These are phyloP conservation scores for Coemansia sp. DNA, from an alignment of 192 early-diverging fungal species.

Conservation along the genomic window DNA sequence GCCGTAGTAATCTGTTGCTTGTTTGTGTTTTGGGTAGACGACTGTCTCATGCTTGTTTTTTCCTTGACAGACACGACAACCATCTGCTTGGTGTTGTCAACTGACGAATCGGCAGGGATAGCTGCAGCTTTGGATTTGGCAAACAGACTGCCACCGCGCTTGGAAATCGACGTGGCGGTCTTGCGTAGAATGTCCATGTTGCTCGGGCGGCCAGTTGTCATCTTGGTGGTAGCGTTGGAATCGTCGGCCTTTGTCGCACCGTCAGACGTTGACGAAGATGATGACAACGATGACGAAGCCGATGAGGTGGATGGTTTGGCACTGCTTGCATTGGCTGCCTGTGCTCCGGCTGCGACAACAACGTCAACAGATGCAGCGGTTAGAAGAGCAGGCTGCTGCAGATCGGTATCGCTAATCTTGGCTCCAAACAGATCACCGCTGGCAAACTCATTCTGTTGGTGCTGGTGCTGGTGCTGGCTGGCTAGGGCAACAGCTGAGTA, in stretches of 20 bases:
- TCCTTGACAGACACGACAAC: neutral
- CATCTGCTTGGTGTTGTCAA: neutral
- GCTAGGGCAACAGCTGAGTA: constrained; percentile 13
- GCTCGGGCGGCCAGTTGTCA: constrained; percentile 7
- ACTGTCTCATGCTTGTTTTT: neutral
- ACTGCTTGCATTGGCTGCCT: neutral
- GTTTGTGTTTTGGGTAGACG: neutral
- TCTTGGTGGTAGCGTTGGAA: neutral
- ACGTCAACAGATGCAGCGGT: neutral
- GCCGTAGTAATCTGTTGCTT: neutral
- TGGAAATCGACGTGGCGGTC: constrained; percentile 41
- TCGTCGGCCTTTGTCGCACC: constrained; percentile 35
- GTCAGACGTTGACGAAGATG: constrained; percentile 21
- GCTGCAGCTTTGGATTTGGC: constrained; percentile 6
- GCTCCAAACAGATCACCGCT: neutral
- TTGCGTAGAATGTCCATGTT: constrained; percentile 48
- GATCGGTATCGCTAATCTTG: neutral
- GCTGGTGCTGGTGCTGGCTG: neutral
- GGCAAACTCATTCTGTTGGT: neutral
- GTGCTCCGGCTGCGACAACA: neutral
- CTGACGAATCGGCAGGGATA: neutral
- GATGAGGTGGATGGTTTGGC: neutral
- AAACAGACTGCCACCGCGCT: constrained; percentile 37
- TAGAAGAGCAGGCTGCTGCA: neutral
- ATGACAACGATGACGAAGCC: constrained; percentile 11